These are phyloP conservation scores for Alternaria gaisen DNA, from an alignment of 2,329 filamentous ascomycete species.

Conservation along the genomic window DNA sequence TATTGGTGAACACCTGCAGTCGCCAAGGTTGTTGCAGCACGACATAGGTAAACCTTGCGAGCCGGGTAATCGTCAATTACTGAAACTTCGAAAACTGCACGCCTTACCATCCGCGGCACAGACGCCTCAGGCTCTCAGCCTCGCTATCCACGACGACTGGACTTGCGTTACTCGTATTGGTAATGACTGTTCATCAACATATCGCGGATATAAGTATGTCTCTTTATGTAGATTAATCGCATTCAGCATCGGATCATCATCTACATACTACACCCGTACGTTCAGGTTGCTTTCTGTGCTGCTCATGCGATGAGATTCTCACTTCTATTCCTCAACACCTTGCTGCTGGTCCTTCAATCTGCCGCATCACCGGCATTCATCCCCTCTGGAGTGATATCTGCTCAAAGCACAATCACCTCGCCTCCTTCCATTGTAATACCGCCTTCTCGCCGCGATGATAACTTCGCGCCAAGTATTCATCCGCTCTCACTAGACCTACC, in stretches of 20 bases:
- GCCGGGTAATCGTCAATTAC: neutral
- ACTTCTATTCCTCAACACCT: constrained; percentile 20
- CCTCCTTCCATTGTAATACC: constrained; percentile 12
- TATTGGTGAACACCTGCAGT: neutral
- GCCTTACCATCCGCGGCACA: neutral
- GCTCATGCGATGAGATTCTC: constrained; percentile 21
- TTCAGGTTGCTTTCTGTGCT: neutral
- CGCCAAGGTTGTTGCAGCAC: neutral
- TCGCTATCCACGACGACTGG: constrained; percentile 18
- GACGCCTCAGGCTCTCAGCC: constrained; percentile 19
- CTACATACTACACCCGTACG: constrained; percentile 3
- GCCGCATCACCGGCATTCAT: constrained; percentile 15
- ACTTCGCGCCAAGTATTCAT: constrained; percentile 17
- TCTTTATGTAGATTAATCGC: constrained; percentile 11
- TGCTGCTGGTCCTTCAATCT: constrained; percentile 21
- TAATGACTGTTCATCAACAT: constrained; percentile 8
- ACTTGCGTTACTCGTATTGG: neutral
- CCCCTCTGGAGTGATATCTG: constrained; percentile 11
- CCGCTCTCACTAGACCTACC: constrained; percentile 23
- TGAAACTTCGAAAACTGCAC: neutral
- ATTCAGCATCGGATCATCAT: neutral
- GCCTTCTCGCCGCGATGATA: constrained; percentile 21
- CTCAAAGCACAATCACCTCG: constrained; percentile 11
- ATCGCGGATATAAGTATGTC: neutral
- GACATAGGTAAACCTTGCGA: neutral